Base-by-base conservation (phyloP, 345 rosid genomes). In the Syzygium aqueum region DNA sequence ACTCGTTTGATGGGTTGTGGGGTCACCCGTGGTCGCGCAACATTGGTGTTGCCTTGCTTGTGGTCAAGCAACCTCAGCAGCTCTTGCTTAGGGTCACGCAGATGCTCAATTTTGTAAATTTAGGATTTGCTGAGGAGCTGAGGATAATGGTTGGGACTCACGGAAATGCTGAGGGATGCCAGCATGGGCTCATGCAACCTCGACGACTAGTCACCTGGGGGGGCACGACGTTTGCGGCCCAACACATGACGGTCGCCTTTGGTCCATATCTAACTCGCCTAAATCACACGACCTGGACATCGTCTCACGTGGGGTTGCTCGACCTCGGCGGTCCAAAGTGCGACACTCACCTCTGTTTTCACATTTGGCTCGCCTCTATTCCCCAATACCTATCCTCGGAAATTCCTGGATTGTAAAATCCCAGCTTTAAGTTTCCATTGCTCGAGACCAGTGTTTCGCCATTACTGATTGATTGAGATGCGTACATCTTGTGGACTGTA, bases 331-430 rank as follows among this genome's bases (percentile, higher is more conserved):
- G 80, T 73, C 14, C 2, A 3, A 2, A 6, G 0, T 2, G 1
- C 23, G 9, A 33, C 46, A 89, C 43, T 19, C 30, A 23, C 90
- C 92, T 88, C 94, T 87, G 83, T 91, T 93, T 43, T 92, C 90
- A 13, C 43, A 84, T 86, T 23, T 86, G 53, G 57, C 86, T 85
- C 86, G 89, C 92, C 92, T 93, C 89, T 25, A 92, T 90, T 43
- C 90, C 94, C 37, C 91, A 25, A 80, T 92, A 92, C 77, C 84
- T 46, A 3, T 61, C 91, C 7, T 6, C 50, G n/a, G n/a, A 95
- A 91, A n/a, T 85, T 86, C 85, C 61, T 12, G 83, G 86, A 28
- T 28, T 30, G 86, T 86, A 90, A 61, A 90, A 92, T 46, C 91
- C 92, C 2, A 89, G 73, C 84, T 89, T 90, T 33, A 89, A 89